These are phyloP conservation scores for Lactarius deliciosus DNA, from an alignment of 768 basidiomycete genomes.

Conservation along the genomic window DNA sequence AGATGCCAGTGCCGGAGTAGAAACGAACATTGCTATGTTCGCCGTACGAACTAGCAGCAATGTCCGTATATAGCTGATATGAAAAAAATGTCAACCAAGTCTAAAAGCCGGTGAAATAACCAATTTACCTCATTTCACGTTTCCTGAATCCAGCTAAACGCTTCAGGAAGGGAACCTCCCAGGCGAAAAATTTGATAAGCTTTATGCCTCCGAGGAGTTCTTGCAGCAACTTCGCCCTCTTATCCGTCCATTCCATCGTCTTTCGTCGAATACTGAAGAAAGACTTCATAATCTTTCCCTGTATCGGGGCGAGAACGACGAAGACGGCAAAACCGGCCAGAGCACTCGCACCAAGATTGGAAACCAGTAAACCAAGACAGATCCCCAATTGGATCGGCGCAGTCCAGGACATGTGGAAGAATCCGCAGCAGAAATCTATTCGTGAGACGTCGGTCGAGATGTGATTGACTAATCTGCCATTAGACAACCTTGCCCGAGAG, in stretches of 20 bases:
- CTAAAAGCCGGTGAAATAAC: constrained; percentile 2
- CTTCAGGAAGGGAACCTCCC: constrained; percentile 79
- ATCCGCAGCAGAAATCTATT: constrained; percentile 83
- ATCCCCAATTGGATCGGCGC: constrained; percentile 76
- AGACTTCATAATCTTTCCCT: constrained; percentile 69
- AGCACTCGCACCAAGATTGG: constrained; percentile 65
- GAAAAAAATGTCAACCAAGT: constrained; percentile 1
- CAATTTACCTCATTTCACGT: constrained; percentile 58
- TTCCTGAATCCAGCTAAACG: constrained; percentile 68
- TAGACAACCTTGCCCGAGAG: constrained; percentile 75
- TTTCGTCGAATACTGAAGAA: constrained; percentile 68
- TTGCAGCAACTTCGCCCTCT: constrained; percentile 83
- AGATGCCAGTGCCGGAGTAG: constrained; percentile 75
- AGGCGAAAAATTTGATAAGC: constrained; percentile 90
- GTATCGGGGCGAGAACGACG: constrained; percentile 70
- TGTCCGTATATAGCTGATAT: constrained; percentile 57
- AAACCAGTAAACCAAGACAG: constrained; percentile 69
- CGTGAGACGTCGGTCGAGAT: constrained; percentile 91
- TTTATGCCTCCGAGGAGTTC: constrained; percentile 89
- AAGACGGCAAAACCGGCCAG: constrained; percentile 62
- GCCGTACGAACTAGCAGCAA: constrained; percentile 65
- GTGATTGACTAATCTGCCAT: constrained; percentile 90
- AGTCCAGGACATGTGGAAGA: constrained; percentile 80
- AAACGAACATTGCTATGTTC: constrained; percentile 66
- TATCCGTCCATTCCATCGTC: constrained; percentile 88